A percentile compares a stretch with the other conserved stretches of the same genome.
Conservation (phyloP, 176 grass and related monocot species). For the Carex cristatella region DNA sequence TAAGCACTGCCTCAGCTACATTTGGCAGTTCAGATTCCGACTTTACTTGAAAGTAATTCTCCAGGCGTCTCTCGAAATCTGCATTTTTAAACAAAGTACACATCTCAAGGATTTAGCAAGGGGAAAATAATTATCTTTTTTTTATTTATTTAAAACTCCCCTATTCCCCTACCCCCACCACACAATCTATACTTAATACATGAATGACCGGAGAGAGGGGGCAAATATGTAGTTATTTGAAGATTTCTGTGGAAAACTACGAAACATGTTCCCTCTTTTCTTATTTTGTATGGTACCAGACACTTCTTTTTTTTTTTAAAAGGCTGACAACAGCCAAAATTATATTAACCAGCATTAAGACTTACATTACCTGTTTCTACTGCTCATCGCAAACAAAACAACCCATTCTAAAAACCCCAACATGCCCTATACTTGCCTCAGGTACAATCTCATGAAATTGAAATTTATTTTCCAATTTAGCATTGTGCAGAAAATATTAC, state of each 20-base stretch:
- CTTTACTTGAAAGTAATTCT: slow-evolving; percentile 41
- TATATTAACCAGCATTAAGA: too few species aligned
- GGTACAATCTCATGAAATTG: background rate
- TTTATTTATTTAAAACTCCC: background rate
- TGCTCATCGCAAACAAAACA: too few species aligned
- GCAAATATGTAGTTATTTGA: background rate
- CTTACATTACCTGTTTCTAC: too few species aligned
- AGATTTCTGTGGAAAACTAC: background rate
- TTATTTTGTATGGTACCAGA: background rate
- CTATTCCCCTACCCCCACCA: background rate
- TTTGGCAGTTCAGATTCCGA: slow-evolving; percentile 35
- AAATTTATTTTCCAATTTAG: background rate
- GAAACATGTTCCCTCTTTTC: background rate
- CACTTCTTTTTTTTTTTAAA: too few species aligned
- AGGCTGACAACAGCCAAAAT: too few species aligned
- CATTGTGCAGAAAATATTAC: background rate
- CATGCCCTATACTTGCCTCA: too few species aligned
- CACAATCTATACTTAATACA: background rate
- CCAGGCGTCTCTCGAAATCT: slow-evolving; percentile 54
- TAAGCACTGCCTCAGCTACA: slow-evolving; percentile 35
- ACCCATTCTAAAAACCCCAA: too few species aligned
- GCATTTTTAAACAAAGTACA: slow-evolving; percentile 7
- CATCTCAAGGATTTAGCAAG: background rate
- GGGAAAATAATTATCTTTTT: background rate
- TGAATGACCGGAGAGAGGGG: background rate